Evolutionary conservation across 2,329 filamentous ascomycete species (phyloP).

Genomic region (Chaetoscypha palmicola): DNA sequence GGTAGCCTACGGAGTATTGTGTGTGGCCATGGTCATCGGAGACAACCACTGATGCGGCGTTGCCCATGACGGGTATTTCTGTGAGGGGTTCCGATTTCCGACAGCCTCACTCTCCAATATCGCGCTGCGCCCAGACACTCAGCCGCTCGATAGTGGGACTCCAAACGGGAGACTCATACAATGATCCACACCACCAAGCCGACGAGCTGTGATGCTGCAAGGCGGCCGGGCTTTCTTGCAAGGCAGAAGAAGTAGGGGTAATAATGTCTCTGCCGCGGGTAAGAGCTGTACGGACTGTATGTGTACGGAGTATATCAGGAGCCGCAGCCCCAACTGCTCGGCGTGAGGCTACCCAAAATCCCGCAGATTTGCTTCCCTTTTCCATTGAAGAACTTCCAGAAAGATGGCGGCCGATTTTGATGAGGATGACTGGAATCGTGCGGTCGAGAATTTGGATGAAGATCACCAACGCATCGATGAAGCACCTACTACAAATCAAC

Average conservation of each 20-base stretch:
- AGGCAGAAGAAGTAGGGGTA: slow-evolving; percentile 2
- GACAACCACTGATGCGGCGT: background rate
- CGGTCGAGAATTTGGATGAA: background rate
- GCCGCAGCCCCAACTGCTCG: background rate
- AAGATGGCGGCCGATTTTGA: slow-evolving; percentile 8
- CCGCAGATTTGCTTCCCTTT: background rate
- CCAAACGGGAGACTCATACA: background rate
- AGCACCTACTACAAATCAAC: slow-evolving; percentile 2
- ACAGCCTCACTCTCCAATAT: slow-evolving; percentile 1
- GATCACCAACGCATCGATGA: slow-evolving; percentile 6
- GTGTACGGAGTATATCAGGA: background rate
- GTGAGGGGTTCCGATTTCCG: too few species aligned
- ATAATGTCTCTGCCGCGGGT: too few species aligned
- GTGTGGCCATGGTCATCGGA: background rate
- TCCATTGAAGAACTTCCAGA: background rate
- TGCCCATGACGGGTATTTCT: background rate
- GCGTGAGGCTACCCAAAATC: background rate
- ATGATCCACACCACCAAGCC: background rate
- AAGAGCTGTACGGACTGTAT: background rate
- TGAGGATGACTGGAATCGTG: slow-evolving; percentile 6
- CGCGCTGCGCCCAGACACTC: background rate
- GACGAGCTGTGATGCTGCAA: background rate
- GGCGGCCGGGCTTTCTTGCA: background rate
- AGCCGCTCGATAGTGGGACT: background rate
- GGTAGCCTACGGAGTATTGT: background rate